Evolutionary conservation across 192 early-diverging fungal species (phyloP).

Genomic region (Coemansia sp.): DNA sequence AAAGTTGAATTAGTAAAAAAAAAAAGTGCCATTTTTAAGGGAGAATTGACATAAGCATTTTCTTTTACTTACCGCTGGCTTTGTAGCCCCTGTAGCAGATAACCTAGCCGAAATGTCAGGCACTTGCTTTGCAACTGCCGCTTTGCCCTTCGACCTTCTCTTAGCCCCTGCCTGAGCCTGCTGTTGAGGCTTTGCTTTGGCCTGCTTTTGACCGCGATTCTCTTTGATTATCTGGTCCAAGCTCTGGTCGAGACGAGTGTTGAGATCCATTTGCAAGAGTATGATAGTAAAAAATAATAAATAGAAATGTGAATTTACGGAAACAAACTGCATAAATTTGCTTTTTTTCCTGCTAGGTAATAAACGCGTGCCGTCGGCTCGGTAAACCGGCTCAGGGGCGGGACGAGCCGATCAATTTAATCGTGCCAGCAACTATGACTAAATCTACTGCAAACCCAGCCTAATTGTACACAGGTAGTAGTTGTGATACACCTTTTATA

Average conservation of each 20-base stretch:
- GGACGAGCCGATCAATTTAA: no score
- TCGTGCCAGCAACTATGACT: no score
- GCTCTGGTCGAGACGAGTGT: constrained; percentile 50
- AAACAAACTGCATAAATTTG: neutral
- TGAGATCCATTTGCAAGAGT: constrained; percentile 24
- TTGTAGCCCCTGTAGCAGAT: constrained; percentile 8
- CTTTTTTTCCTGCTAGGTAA: neutral
- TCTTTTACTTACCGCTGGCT: constrained; percentile 15
- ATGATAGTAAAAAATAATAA: neutral
- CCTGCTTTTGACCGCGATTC: constrained; percentile 8
- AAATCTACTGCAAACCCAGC: no score
- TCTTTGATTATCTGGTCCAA: constrained; percentile 49
- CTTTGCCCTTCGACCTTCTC: constrained; percentile 5
- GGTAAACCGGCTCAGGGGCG: neutral
- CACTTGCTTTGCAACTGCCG: neutral
- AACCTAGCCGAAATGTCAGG: neutral
- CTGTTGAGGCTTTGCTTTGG: constrained; percentile 19
- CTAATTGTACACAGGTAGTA: no score
- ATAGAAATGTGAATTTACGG: neutral
- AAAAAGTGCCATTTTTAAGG: neutral
- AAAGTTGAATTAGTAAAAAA: neutral
- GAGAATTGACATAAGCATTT: neutral
- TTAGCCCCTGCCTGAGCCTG: neutral
- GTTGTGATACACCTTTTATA: no score
- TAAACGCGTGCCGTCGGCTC: neutral